Percentiles rank a stretch among this genome's conserved stretches.
Evolutionary conservation across 306 rosid species (phyloP).

Genomic region (Luffa acutangula): DNA sequence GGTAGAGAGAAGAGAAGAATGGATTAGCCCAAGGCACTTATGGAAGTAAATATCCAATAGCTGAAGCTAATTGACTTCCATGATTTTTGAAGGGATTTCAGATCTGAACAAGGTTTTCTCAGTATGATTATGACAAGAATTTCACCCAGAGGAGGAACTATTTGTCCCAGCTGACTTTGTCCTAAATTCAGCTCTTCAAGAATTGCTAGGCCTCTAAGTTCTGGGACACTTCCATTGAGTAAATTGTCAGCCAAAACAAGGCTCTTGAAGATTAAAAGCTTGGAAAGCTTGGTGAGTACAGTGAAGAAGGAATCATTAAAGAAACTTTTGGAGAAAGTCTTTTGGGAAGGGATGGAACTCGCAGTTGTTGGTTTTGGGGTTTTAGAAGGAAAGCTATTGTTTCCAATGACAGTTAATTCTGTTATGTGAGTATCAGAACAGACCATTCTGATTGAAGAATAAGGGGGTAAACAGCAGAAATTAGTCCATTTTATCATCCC

Average conservation of each 20-base stretch:
- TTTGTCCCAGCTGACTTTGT: conserved; percentile 49
- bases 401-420: conserved; percentile 51
- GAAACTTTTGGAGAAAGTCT: conserved; percentile 51
- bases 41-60: conserved; percentile 57
- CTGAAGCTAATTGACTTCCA: conserved; percentile 34
- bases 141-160: conserved; percentile 37
- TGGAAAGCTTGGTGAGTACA: conserved; percentile 55
- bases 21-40: conserved; percentile 44
- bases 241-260: conserved; percentile 56
- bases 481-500: conserved; percentile 54
- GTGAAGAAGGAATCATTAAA: conserved; percentile 59
- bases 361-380: neutral
- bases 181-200: conserved; percentile 55
- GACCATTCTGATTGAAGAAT: conserved; percentile 46
- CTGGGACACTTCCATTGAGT: conserved; percentile 60
- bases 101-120: conserved; percentile 57
- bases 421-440: conserved; percentile 46
- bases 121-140: conserved; percentile 35
- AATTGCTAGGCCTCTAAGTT: conserved; percentile 27
- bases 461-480: conserved; percentile 56
- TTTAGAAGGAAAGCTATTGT: conserved; percentile 28
- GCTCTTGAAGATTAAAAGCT: conserved; percentile 32
- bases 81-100: conserved; percentile 28
- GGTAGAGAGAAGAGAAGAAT: conserved; percentile 56
- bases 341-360: conserved; percentile 11